phyloP scores from a whole-genome alignment of 129 eudicot species.

The Lactuca saligna region DNA sequence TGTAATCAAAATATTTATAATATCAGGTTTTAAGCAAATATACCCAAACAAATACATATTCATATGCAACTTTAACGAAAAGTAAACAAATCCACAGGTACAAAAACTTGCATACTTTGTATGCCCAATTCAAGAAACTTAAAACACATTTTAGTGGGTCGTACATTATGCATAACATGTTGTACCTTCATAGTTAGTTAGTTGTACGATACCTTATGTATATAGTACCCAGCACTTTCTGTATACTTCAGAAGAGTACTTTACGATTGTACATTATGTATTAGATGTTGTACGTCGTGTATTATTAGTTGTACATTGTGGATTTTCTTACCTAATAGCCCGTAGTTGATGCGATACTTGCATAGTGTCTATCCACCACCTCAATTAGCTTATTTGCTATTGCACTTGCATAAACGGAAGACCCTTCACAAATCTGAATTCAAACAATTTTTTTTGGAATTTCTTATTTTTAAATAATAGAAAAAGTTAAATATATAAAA shows the following conservation, averaged over 20 bases:
- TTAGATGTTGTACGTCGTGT: neutral
- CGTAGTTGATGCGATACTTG: slow-evolving; percentile 50
- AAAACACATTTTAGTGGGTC: slow-evolving; percentile 6
- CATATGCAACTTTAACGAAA: neutral
- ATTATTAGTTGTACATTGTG: slow-evolving; percentile 7
- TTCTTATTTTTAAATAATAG: neutral
- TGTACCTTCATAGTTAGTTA: slow-evolving; percentile 12
- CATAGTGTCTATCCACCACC: slow-evolving; percentile 79
- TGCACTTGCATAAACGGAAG: slow-evolving; percentile 89
- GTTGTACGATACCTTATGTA: slow-evolving; percentile 1
- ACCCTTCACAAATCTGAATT: slow-evolving; percentile 82
- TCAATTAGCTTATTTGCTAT: slow-evolving; percentile 88
- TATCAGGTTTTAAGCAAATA: neutral
- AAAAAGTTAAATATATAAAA: no score
- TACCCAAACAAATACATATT: neutral
- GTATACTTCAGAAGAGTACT: neutral
- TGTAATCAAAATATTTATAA: neutral
- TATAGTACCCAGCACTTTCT: neutral
- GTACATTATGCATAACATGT: slow-evolving; percentile 8
- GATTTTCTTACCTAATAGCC: slow-evolving; percentile 44
- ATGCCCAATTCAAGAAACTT: slow-evolving; percentile 16
- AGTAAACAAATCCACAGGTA: slow-evolving; percentile 13
- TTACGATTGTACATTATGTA: slow-evolving; percentile 1
- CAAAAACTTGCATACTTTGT: slow-evolving; percentile 6
- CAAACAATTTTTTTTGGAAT: neutral